Evolutionary conservation across 371 early-diverging fungal genomes (phyloP), one percentile per base, ranked within the genome.

Genomic region (Haplosporangium sp.): DNA sequence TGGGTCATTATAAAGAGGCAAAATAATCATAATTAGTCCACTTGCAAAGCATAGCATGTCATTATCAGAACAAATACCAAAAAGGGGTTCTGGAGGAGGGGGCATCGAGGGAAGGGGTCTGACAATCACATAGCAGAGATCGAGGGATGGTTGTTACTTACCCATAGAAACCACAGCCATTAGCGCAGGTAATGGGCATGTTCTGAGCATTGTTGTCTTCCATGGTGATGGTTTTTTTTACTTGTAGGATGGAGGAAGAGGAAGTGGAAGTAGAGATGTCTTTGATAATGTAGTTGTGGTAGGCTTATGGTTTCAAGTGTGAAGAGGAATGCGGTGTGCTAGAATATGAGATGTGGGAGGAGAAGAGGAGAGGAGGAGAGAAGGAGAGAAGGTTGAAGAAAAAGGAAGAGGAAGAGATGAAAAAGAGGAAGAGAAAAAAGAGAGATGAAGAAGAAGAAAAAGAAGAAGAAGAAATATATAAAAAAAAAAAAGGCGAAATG

Each of bases 81-180:
- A n/a, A n/a, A n/a, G n/a, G n/a, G n/a, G n/a, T n/a, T n/a, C n/a
- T n/a, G n/a, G n/a, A 38, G 41, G n/a, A 37, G 23, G 56, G 38
- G 50, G 42, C 13, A 45, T 23, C 20, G n/a, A 59, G 21, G 51
- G 2, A 55, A n/a, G n/a, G n/a, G n/a, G n/a, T n/a, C n/a, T n/a
- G n/a, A n/a, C n/a, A n/a, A n/a, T n/a, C n/a, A n/a, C n/a, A n/a
- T n/a, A n/a, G n/a, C n/a, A n/a, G n/a, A n/a, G n/a, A n/a, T n/a
- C 4, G 41, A 38, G 29, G 48, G 45, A 61, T 29, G 43, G 37
- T 16, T 11, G 9, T 36, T 43, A 29, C 80, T 71, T 81, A 85
- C 85, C 83, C 90, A 73, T 87, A 91, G 68, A 90, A 90, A 8
- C 90, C 90, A 71, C 91, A 91, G 50, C 89, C 89, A 51, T 88